Evolutionary conservation across 2,329 filamentous ascomycete genomes (phyloP), one percentile per base, ranked within the genome.

Genomic region (Microdochium paspali): DNA sequence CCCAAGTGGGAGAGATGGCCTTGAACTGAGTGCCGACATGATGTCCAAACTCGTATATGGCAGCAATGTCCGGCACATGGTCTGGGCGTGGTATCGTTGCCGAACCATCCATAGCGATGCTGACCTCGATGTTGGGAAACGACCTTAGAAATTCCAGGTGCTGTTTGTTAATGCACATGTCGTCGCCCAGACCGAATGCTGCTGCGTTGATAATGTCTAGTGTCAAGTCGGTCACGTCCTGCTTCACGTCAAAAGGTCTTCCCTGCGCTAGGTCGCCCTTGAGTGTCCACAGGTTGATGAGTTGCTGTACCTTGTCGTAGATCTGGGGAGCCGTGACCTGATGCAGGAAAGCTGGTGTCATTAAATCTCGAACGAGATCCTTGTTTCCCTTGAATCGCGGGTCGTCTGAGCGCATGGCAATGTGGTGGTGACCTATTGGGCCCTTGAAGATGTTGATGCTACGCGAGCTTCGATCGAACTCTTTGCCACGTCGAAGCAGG

Each of bases 171-270:
- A 47, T 52, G 35, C 50, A 54, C 32, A 52, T 45, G 20, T 52
- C 47, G 10, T 53, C 53, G 30, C 49, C 55, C 1, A 55, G 21
- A 2, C 60, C 62, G 48, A 68, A 66, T 0, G 66, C 57, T 4
- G 56, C 60, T 15, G 58, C 59, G n/a, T 58, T 59, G 26, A 69
- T 65, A 44, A 63, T 61, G 46, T 68, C 66, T 2, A 67, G 55
- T 1, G 62, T 56, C 0, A 56, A 54, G 24, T 63, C 54, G 42
- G 59, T 57, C 9, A 69, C 50, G 47, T 69, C 66, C 9, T 50
- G 47, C 5, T 50, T 46, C 1, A 59, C 65, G 4, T 55, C 47
- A 39, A 69, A 69, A 2, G 65, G 61, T 5, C 55, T 48, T 1
- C 57, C 58, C 10, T 52, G 46, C 1, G 61, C 60, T 13, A 62